Base-by-base conservation (phyloP, 768 basidiomycete genomes). In the Fibroporia radiculosa region DNA sequence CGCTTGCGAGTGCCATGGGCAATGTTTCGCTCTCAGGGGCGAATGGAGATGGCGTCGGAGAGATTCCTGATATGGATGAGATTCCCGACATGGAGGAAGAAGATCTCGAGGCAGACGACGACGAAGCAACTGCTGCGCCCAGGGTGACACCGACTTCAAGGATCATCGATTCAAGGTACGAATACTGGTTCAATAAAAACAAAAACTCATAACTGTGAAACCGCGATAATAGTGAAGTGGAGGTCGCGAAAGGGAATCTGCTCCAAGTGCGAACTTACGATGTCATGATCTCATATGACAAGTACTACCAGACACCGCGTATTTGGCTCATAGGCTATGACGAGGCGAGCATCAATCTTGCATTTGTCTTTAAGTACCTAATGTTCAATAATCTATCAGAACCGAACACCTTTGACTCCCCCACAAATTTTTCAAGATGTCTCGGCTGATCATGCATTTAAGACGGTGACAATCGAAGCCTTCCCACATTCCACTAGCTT, bases 51-150 rank as follows among this genome's bases (percentile, higher is more conserved):
- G 42, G 35, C 18, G 54, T 50, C 19, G 57, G 52, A 18, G 84
- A 82, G 50, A 90, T 84, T n/a, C 91, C 92, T 22, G 83, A 97
- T 71, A 72, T 97, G 55, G 93, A 95, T 60, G 93, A 97, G 64
- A 98, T 98, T 44, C 96, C 96, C 4, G 96, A 98, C 68, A 96
- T 99, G 91, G 93, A 96, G 62, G 92, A 92, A 23, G 93, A 92
- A n/a, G 78, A 79, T 51, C 72, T 93, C 28, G 84, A 84, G 53
- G 93, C 85, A 55, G 92, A 77, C 10, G 86, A 80, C 25, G 93
- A 97, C 48, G 92, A 90, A 52, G 91, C 89, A 10, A 82, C 87
- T 38, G 82, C 80, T 32, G 77, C 82, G 11, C 53, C 60, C 32
- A 79, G 72, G 62, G 48, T 59, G 16, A 51, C 57, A 20, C 54